Evolutionary conservation across 441 rosid genomes (phyloP), one percentile per base, ranked within the genome.

Genomic region (Dalechampia spathulata): DNA sequence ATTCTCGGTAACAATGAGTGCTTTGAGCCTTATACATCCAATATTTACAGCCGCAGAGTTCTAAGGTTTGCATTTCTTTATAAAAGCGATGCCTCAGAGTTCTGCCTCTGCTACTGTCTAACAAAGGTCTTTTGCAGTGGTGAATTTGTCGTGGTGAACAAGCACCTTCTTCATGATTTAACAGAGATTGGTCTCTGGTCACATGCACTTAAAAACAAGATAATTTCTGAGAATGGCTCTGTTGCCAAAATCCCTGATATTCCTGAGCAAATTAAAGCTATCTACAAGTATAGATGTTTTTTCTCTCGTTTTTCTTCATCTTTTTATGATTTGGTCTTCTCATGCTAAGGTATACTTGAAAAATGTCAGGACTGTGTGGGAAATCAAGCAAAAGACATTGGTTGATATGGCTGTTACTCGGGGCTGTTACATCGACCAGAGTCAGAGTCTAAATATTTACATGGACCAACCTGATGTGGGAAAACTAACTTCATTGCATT

Each of bases 401-500:
- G 97, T 90, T 9, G 97, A 90, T 28, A 90, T 90, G 96, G 96
- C 94, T 26, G 94, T 75, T 34, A 88, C 85, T 72, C 87, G 96
- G 57, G 97, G 97, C 25, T 83, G 90, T 70, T 90, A 67, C 50
- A 87, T 90, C 52, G 96, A 90, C 62, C 97, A 90, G 73, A 87
- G 97, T 53, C 97, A 90, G 61, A 90, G 96, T 71, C 73, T 87
- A 55, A 90, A 90, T 59, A 87, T 90, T 55, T 96, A 87, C 52
- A 85, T 90, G 97, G 96, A 85, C 48, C 90, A 83, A 57, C 92
- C 92, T 26, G 85, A 82, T 70, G 83, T 85, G n/a, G 90, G 86
- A 6, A 87, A 87, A 57, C 77, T 90, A 25, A 87, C 97, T 60
- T 85, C 96, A 43, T 70, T 87, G 62, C 97, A 87, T 64, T 87